These are phyloP conservation scores for Primulina huaijiensis DNA, from an alignment of 257 asterid genomes.

Conservation along the genomic window DNA sequence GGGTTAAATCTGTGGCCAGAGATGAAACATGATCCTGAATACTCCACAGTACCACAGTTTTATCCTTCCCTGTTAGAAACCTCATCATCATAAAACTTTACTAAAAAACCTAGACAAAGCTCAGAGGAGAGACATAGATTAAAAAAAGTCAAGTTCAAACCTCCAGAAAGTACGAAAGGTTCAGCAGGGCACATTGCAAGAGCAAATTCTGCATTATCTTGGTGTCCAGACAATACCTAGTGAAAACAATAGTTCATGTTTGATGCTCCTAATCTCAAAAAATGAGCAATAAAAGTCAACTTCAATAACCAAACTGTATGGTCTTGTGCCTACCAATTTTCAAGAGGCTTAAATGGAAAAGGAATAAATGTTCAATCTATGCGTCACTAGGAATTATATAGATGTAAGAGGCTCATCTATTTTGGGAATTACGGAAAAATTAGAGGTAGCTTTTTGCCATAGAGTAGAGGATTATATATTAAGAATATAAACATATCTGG, in stretches of 20 bases:
- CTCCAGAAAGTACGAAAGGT: slow-evolving; percentile 99
- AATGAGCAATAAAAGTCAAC: not conserved
- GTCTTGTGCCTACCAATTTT: not conserved
- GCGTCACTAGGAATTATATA: not conserved
- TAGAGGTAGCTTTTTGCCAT: not conserved
- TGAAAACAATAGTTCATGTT: not conserved
- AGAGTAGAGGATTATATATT: not conserved
- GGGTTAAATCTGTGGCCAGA: slow-evolving; percentile 59
- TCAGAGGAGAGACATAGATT: not conserved
- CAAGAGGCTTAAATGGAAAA: not conserved
- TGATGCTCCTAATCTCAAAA: slow-evolving; percentile 10
- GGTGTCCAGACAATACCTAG: slow-evolving; percentile 88
- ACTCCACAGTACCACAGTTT: slow-evolving; percentile 92
- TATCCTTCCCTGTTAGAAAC: slow-evolving; percentile 78
- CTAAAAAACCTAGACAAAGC: slow-evolving; percentile 9
- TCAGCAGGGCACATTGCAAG: slow-evolving; percentile 96
- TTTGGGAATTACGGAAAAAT: no score
- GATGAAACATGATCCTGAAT: slow-evolving; percentile 91
- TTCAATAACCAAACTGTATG: not conserved
- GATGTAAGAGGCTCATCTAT: not conserved
- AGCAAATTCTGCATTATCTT: slow-evolving; percentile 97
- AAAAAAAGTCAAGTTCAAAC: slow-evolving; percentile 31
- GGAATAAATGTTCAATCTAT: not conserved
- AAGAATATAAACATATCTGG: no score
- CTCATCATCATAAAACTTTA: slow-evolving; percentile 22